These are phyloP conservation scores for Suillus brevipes DNA, from an alignment of 768 basidiomycete species.

Conservation along the genomic window DNA sequence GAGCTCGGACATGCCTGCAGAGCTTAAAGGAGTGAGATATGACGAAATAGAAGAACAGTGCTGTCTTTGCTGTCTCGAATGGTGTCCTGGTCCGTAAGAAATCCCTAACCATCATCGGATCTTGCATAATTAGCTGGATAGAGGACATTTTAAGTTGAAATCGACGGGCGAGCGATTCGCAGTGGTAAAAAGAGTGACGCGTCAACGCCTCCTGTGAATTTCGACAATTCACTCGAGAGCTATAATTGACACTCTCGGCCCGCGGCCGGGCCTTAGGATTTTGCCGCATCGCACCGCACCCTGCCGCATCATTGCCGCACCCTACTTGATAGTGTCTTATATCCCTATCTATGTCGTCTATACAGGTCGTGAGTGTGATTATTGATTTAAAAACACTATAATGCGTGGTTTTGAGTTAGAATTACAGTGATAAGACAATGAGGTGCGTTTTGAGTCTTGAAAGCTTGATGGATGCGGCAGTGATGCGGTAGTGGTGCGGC, in stretches of 20 bases:
- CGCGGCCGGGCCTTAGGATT: too few relatives aligned
- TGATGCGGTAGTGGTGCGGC: too few relatives aligned
- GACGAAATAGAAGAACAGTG: slow-evolving; percentile 36
- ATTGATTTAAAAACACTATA: too few relatives aligned
- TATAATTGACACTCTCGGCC: neutral
- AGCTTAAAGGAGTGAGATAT: slow-evolving; percentile 24
- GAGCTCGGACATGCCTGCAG: slow-evolving; percentile 38
- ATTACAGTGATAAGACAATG: too few relatives aligned
- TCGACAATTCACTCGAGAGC: neutral
- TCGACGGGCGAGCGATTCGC: slow-evolving; percentile 4
- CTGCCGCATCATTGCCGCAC: too few relatives aligned
- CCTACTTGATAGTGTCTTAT: too few relatives aligned
- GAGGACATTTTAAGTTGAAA: slow-evolving; percentile 4
- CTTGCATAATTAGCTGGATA: slow-evolving; percentile 8
- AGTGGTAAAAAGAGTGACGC: neutral
- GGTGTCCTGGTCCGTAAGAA: slow-evolving; percentile 21
- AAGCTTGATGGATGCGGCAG: too few relatives aligned
- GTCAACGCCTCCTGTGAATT: neutral
- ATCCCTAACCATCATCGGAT: slow-evolving; percentile 11
- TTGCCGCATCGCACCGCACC: too few relatives aligned
- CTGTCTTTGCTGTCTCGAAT: slow-evolving; percentile 33
- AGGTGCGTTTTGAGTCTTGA: too few relatives aligned
- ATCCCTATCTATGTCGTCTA: too few relatives aligned
- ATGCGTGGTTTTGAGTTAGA: too few relatives aligned
- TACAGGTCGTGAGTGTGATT: too few relatives aligned